Evolutionary conservation across 768 basidiomycete genomes (phyloP).

Genomic region (Naganishia vishniacii): DNA sequence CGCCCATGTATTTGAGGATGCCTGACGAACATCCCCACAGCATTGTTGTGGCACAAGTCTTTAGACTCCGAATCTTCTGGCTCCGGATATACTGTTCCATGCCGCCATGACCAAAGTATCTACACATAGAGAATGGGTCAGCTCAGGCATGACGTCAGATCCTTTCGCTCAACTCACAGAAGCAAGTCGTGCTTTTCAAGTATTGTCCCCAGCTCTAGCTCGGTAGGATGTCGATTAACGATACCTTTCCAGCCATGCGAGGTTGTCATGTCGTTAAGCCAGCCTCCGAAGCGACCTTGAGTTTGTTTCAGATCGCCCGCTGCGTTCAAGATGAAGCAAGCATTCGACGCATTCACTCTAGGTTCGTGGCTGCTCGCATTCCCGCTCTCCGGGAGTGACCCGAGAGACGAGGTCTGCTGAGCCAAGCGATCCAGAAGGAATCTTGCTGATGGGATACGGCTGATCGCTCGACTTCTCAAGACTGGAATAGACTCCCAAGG

Average conservation of each 20-base stretch:
- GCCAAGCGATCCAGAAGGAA: constrained; percentile 79
- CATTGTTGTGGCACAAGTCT: constrained; percentile 87
- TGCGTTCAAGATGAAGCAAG: constrained; percentile 84
- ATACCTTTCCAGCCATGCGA: constrained; percentile 76
- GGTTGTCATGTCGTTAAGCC: constrained; percentile 65
- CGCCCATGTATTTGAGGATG: constrained; percentile 77
- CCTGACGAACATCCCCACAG: constrained; percentile 99
- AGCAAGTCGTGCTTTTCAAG: constrained; percentile 72
- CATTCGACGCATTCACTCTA: constrained; percentile 61
- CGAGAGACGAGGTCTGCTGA: constrained; percentile 50
- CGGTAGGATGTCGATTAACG: constrained; percentile 67
- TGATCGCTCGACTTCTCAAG: constrained; percentile 74
- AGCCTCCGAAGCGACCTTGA: constrained; percentile 71
- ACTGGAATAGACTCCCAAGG: constrained; percentile 95
- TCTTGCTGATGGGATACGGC: constrained; percentile 82
- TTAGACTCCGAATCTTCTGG: constrained; percentile 72
- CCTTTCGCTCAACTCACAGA: constrained; percentile 59
- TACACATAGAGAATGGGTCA: constrained; percentile 43
- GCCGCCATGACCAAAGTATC: constrained; percentile 96
- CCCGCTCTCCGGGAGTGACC: constrained; percentile 49
- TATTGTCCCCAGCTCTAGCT: constrained; percentile 73
- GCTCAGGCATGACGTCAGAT: background rate
- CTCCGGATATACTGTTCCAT: constrained; percentile 90
- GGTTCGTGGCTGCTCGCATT: constrained; percentile 52
- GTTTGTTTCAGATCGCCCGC: constrained; percentile 82